Conservation (phyloP, 306 rosid species). For the Quercus gilva region DNA sequence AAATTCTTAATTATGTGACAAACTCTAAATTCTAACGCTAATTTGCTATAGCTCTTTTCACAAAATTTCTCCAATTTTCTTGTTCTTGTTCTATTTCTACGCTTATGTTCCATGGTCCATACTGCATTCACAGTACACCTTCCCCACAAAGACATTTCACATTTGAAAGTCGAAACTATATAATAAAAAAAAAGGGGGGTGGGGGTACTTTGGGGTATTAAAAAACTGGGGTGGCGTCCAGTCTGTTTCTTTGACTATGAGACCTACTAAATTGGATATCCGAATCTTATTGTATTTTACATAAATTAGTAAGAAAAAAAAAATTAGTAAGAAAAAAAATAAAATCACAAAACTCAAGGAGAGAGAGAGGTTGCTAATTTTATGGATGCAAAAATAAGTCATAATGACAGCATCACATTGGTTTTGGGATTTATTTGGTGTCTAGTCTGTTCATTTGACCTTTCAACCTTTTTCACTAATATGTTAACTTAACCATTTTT, state of each 20-base stretch:
- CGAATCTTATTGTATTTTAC: not conserved
- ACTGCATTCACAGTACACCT: not conserved
- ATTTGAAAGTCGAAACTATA: no score
- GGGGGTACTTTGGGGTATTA: not conserved
- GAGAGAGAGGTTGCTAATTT: not conserved
- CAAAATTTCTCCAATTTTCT: not conserved
- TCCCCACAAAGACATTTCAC: not conserved
- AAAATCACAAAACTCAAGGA: slow-evolving; percentile 29
- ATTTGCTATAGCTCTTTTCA: not conserved
- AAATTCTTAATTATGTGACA: no score
- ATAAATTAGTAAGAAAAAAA: not conserved
- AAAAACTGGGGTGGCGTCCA: not conserved
- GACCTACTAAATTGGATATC: slow-evolving; percentile 6
- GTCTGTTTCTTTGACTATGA: slow-evolving; percentile 8
- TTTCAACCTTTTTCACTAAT: slow-evolving; percentile 17
- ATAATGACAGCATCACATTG: not conserved
- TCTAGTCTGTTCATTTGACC: slow-evolving; percentile 40
- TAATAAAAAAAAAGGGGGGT: accelerated
- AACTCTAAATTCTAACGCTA: no score
- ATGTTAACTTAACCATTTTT: slow-evolving; percentile 17
- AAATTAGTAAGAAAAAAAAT: not conserved
- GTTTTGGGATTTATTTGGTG: slow-evolving; percentile 19
- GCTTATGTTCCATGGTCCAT: no score
- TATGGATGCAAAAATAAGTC: slow-evolving; percentile 9
- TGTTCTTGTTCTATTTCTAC: not conserved